These are phyloP conservation scores for Erigeron canadensis DNA, from an alignment of 129 eudicot species.

Conservation along the genomic window DNA sequence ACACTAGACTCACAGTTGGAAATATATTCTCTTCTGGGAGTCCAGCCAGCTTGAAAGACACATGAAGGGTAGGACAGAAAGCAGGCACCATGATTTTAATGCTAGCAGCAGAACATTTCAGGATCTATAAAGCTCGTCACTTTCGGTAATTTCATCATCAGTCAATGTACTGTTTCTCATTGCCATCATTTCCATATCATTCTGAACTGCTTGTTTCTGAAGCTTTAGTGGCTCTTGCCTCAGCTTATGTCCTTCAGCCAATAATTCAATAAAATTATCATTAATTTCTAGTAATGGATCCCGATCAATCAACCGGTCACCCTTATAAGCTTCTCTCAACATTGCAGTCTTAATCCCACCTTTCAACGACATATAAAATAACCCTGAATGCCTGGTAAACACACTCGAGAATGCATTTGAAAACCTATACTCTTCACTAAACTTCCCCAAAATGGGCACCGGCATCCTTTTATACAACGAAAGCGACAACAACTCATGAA, in stretches of 20 bases:
- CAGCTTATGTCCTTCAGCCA: slow-evolving; percentile 54
- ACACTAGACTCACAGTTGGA: slow-evolving; percentile 10
- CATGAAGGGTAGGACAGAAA: background rate
- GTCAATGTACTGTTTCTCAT: slow-evolving; percentile 16
- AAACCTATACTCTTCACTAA: slow-evolving; percentile 73
- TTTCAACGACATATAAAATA: slow-evolving; percentile 78
- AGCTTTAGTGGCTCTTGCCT: slow-evolving; percentile 49
- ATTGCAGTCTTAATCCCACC: slow-evolving; percentile 84
- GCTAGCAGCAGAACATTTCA: slow-evolving; percentile 13
- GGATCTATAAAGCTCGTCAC: slow-evolving; percentile 28
- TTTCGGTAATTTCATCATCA: slow-evolving; percentile 21
- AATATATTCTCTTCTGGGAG: background rate
- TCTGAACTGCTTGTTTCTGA: slow-evolving; percentile 40
- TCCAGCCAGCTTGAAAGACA: slow-evolving; percentile 7
- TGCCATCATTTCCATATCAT: slow-evolving; percentile 47
- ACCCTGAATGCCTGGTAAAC: slow-evolving; percentile 86
- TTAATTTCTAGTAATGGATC: slow-evolving; percentile 70
- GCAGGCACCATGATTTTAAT: background rate
- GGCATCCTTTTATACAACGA: slow-evolving; percentile 81
- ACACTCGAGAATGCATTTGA: slow-evolving; percentile 78
- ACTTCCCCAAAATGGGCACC: slow-evolving; percentile 74
- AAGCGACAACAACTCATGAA: slow-evolving; percentile 77
- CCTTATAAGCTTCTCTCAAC: slow-evolving; percentile 89
- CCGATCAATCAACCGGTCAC: slow-evolving; percentile 54
- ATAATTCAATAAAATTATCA: slow-evolving; percentile 66